Evolutionary conservation across 352 stramenopile genomes (phyloP).

Genomic region (Phytophthora idaei): DNA sequence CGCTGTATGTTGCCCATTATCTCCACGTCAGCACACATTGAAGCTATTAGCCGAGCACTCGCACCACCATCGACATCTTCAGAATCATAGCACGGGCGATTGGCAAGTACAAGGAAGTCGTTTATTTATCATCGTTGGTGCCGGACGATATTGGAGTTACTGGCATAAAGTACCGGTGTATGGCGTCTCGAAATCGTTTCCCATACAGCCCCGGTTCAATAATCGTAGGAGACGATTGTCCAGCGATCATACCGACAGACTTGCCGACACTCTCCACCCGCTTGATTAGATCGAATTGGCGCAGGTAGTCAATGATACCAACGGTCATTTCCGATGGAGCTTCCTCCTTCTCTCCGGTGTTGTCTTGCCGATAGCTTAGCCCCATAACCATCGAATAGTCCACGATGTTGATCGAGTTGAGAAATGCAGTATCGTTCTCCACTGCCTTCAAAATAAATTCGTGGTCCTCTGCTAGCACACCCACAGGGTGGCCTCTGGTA

Average conservation of each 20-base stretch:
- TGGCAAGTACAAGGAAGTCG: not conserved
- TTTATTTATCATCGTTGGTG: conserved; percentile 47
- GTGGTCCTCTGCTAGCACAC: conserved; percentile 75
- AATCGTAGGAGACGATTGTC: conserved; percentile 97
- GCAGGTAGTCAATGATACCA: conserved; percentile 99
- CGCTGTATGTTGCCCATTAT: conserved; percentile 66
- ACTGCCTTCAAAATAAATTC: conserved; percentile 87
- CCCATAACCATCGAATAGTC: conserved; percentile 99
- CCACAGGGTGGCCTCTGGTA: conserved; percentile 75
- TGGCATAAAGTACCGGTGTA: conserved; percentile 97
- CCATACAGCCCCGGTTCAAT: conserved; percentile 97
- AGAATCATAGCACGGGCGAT: not conserved
- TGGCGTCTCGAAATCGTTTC: conserved; percentile 95
- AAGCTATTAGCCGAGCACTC: conserved; percentile 55
- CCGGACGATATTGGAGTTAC: conserved; percentile 85
- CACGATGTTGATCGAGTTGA: conserved; percentile 98
- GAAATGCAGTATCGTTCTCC: conserved; percentile 96
- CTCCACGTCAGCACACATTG: conserved; percentile 56
- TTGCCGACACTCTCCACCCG: conserved; percentile 98
- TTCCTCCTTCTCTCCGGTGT: conserved; percentile 30
- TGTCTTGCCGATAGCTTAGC: conserved; percentile 55
- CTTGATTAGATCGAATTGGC: conserved; percentile 99
- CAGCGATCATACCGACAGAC: conserved; percentile 98
- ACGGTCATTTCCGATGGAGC: conserved; percentile 89
- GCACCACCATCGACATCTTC: conserved; percentile 21